Evolutionary conservation across 306 rosid species (phyloP).

Genomic region (Rubus parviflorus): DNA sequence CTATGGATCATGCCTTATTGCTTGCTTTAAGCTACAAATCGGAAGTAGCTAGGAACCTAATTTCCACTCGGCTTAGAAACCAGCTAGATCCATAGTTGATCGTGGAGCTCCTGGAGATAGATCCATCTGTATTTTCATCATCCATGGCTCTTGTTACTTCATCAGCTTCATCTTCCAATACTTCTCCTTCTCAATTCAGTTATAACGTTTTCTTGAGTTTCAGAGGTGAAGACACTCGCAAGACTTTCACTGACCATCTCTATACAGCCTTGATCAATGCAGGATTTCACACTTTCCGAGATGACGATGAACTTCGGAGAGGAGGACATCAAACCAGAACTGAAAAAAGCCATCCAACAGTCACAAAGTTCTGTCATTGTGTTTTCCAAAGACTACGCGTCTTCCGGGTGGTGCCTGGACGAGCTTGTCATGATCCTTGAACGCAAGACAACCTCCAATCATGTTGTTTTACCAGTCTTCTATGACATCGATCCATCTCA

Average conservation of each 20-base stretch:
- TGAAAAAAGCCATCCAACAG: not conserved
- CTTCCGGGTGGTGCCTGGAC: not conserved
- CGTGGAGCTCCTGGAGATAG: too few species aligned
- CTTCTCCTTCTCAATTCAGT: not conserved
- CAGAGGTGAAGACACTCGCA: not conserved
- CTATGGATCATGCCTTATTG: too few species aligned
- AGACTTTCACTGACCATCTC: not conserved
- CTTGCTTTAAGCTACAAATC: too few species aligned
- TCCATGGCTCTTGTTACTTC: too few species aligned
- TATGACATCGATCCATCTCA: not conserved
- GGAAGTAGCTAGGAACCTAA: too few species aligned
- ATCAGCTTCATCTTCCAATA: not conserved
- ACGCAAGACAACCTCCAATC: not conserved
- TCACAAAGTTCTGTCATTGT: not conserved
- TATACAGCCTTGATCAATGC: not conserved
- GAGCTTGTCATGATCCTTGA: not conserved
- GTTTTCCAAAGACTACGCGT: not conserved
- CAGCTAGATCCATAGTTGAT: too few species aligned
- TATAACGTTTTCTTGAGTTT: not conserved
- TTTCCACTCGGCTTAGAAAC: too few species aligned
- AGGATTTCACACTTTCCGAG: not conserved
- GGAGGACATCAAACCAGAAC: not conserved
- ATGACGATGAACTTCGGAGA: not conserved
- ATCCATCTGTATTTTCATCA: too few species aligned
- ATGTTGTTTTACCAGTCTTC: not conserved